Base-by-base conservation (phyloP, 2,329 filamentous ascomycete genomes). In the Fusarium sp. region DNA sequence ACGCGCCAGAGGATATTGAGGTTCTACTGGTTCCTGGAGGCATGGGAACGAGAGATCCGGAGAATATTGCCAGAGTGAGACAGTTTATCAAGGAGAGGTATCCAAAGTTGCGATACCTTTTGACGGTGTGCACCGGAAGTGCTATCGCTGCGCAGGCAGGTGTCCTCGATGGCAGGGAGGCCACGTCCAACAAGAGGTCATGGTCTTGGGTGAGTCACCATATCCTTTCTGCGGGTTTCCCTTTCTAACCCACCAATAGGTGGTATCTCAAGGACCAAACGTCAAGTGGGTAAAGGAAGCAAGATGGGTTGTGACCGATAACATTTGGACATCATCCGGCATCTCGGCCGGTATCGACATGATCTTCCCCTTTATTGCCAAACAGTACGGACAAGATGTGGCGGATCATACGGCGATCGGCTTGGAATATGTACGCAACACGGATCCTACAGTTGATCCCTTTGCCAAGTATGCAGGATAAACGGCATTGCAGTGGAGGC, bases 61-160 rank as follows among this genome's bases (percentile, higher is more conserved):
- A 79, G 2, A 65, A 65, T 1, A 75, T 76, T 0, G 60, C 79
- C 8, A 62, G 67, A 7, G 74, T 81, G 2, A 77, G 78, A 4
- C 79, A 85, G n/a, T 90, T 86, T 69, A 79, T 90, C 46, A 73
- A 72, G 6, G 72, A 78, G 0, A 73, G 75, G 5, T 87, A 84
- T 69, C 83, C 85, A 0, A 80, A 81, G 9, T 72, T 90, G 8
- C 79, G 83, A 56, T 89, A 87, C 67, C 74, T 91, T 7, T 80
- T 92, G n/a, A 91, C 88, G 0, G 85, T 92, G 0, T 93, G 91
- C 76, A 92, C 89, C 0, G 91, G 91, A 0, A 83, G 87, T 3
- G 84, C 85, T 2, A 78, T 91, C 7, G 82, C 87, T 0, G 90
- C 90, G 0, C 80, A 83, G 24, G 83, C 90, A 0, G 90, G 90